These are phyloP conservation scores for Friedmanniomyces simplex DNA, from an alignment of 495 filamentous ascomycete genomes.

Conservation along the genomic window DNA sequence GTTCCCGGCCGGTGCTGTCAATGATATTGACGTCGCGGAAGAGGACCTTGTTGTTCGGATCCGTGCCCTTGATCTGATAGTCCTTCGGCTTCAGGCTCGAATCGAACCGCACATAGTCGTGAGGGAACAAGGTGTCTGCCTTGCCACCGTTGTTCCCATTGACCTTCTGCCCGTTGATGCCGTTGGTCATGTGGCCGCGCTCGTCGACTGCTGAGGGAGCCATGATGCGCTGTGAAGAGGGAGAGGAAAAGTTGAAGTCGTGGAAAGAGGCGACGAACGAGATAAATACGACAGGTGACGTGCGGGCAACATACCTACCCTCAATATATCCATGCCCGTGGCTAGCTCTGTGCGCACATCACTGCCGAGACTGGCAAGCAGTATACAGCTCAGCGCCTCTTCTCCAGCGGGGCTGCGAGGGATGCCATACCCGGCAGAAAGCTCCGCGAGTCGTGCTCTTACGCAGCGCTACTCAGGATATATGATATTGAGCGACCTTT, in stretches of 20 bases:
- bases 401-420: no score
- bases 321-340: neutral
- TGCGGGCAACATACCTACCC: neutral
- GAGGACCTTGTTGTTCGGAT: conserved; percentile 32
- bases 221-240: conserved; percentile 5
- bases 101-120: conserved; percentile 21
- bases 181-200: conserved; percentile 12
- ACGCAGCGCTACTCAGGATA: no score
- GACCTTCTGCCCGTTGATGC: conserved; percentile 1
- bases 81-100: conserved; percentile 27
- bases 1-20: conserved; percentile 37
- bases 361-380: neutral
- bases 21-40: conserved; percentile 42
- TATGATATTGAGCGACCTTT: no score
- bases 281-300: neutral
- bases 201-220: conserved; percentile 14
- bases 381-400: no score
- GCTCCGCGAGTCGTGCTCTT: no score
- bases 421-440: no score
- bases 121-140: conserved; percentile 6
- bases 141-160: conserved; percentile 8
- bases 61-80: conserved; percentile 32
- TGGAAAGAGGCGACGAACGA: neutral
- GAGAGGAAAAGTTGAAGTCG: neutral
- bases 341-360: neutral